Base-by-base conservation (phyloP, 768 basidiomycete genomes). In the Rhodotorula sphaerocarpa region DNA sequence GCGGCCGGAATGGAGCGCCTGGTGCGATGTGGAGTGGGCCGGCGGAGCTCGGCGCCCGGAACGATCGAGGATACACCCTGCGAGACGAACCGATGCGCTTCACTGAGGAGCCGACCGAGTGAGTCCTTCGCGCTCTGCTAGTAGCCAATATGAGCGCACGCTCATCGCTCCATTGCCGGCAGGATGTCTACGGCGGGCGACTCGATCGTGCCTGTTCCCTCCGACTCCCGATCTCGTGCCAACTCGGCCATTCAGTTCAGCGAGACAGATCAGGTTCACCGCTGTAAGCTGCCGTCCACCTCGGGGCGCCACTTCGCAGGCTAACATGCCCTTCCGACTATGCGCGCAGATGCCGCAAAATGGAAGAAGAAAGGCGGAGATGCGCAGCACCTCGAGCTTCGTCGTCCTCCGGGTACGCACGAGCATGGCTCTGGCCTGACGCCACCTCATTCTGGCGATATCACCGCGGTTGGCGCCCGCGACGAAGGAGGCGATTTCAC, bases 11-110 rank as follows among this genome's bases (percentile, higher is more conserved):
- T n/a, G 56, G 59, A 9, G 59, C 54, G 39, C 53, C 55, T 2
- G 53, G 61, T 7, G 52, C 53, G 20, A 12, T 18, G 3, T 57
- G 63, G 15, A 65, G 54, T 31, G 62, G 55, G 21, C 53, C 59
- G 21, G 47, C 45, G 21, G 61, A 57, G 41, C 55, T 72, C 30
- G 63, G 73, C 23, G 31, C 68, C 71, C 31, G 69, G 72, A 33
- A 28, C 11, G 82, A 92, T 70, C 80, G 82, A 66, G 80, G 91
- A 27, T 90, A 89, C 72, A 86, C 91, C 69, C 79, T 96, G 10
- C 91, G 89, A 73, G 92, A 96, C 73, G 82, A 85, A 15, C 92
- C 92, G 4, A 81, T 95, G 71, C 85, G 86, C 36, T 60, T 28
- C 27, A 44, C 16, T 15, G 50, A 96, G 73, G 82, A 85, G 16